Conservation (phyloP, 169 alveolate genomes). For the Plasmodium vinckei region DNA sequence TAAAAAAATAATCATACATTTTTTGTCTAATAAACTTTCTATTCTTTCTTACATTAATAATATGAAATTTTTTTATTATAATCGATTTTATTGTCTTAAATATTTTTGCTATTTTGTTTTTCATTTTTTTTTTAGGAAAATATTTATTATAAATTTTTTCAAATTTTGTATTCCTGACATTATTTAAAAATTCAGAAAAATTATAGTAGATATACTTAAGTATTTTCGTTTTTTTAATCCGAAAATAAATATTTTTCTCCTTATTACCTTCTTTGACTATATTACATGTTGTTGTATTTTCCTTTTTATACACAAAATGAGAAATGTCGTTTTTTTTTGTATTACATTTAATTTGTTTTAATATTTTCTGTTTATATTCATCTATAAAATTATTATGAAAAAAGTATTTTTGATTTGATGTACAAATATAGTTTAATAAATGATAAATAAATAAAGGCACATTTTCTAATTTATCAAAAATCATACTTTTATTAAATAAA, state of each 20-base stretch:
- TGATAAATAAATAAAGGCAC: constrained; percentile 39
- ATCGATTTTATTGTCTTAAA: constrained; percentile 45
- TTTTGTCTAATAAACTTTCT: constrained; percentile 62
- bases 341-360: constrained; percentile 65
- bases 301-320: constrained; percentile 24
- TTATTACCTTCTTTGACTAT: constrained; percentile 3
- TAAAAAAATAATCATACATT: constrained; percentile 66
- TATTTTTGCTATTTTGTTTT: constrained; percentile 40
- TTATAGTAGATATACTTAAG: constrained; percentile 44
- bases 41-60: constrained; percentile 53
- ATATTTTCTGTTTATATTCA: constrained; percentile 61
- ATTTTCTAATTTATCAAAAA: constrained; percentile 66
- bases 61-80: constrained; percentile 47
- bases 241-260: constrained; percentile 9
- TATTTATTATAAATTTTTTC: constrained; percentile 38
- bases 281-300: neutral
- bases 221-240: constrained; percentile 64
- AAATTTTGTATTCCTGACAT: constrained; percentile 58
- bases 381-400: constrained; percentile 63
- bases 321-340: constrained; percentile 61
- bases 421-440: constrained; percentile 52
- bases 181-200: constrained; percentile 49
- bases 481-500: constrained; percentile 42
- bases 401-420: constrained; percentile 57
- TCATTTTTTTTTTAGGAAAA: constrained; percentile 35